Evolutionary conservation across 768 basidiomycete genomes (phyloP).

Genomic region (Mycena belliarum): DNA sequence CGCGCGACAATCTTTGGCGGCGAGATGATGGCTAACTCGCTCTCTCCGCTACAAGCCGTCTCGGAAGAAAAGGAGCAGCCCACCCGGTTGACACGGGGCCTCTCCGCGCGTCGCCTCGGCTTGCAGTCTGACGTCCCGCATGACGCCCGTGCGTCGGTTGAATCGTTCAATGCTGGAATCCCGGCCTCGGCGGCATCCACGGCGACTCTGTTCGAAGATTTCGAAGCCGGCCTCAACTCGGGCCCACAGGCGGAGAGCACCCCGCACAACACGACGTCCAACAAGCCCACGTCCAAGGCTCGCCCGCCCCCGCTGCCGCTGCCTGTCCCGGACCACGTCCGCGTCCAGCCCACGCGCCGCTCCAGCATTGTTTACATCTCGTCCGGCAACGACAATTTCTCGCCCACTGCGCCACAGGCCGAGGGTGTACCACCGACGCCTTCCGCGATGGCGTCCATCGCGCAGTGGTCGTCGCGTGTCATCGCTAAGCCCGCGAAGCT

Average conservation of each 20-base stretch:
- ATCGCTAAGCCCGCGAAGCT: constrained; percentile 53
- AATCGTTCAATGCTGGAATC: constrained; percentile 34
- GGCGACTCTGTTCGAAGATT: constrained; percentile 62
- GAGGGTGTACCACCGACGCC: constrained; percentile 25
- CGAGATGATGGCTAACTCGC: constrained; percentile 38
- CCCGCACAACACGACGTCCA: constrained; percentile 50
- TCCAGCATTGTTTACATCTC: constrained; percentile 69
- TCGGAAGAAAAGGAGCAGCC: constrained; percentile 40
- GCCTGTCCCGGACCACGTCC: constrained; percentile 27
- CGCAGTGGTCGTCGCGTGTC: constrained; percentile 53
- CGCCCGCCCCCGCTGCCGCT: constrained; percentile 38
- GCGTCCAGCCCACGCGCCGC: constrained; percentile 34
- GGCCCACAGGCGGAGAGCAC: constrained; percentile 65
- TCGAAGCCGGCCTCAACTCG: constrained; percentile 42
- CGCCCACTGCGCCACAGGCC: constrained; percentile 26
- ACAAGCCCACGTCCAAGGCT: constrained; percentile 33
- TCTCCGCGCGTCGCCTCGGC: constrained; percentile 46
- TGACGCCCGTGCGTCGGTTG: constrained; percentile 52
- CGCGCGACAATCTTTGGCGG: constrained; percentile 52
- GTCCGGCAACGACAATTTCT: constrained; percentile 49
- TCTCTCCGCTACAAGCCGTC: constrained; percentile 39
- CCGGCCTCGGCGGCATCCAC: constrained; percentile 62
- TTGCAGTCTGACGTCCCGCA: constrained; percentile 54
- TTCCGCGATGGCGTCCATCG: constrained; percentile 39
- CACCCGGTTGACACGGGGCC: constrained; percentile 28